Conservation (phyloP, 2,329 filamentous ascomycete genomes). For the Fusarium mexicanum region DNA sequence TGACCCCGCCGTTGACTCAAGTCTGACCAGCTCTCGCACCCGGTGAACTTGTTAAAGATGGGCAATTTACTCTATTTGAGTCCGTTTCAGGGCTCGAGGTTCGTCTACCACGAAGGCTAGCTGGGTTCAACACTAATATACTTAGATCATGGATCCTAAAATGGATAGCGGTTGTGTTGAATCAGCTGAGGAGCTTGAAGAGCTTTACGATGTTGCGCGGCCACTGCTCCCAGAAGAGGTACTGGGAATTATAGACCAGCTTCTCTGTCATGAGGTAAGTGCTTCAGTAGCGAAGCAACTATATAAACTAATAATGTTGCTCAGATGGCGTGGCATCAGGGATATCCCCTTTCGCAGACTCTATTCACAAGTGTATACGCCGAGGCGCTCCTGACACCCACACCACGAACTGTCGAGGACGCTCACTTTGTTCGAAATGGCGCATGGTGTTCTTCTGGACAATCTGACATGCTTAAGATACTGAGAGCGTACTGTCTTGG, state of each 20-base stretch:
- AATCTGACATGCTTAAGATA: conserved; percentile 66
- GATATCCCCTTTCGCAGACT: conserved; percentile 95
- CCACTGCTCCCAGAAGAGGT: conserved; percentile 80
- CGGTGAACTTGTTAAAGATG: conserved; percentile 93
- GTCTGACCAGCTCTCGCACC: conserved; percentile 70
- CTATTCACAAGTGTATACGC: conserved; percentile 93
- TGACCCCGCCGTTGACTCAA: conserved; percentile 38
- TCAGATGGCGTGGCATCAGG: conserved; percentile 94
- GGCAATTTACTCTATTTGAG: conserved; percentile 92
- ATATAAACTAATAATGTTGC: conserved; percentile 8
- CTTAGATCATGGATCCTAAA: conserved; percentile 96
- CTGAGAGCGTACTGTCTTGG: conserved; percentile 88
- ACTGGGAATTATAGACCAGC: conserved; percentile 91
- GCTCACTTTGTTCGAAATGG: conserved; percentile 67
- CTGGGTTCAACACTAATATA: background rate
- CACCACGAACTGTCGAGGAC: conserved; percentile 70
- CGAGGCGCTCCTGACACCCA: conserved; percentile 80
- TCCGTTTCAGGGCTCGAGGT: conserved; percentile 87
- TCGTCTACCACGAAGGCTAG: conserved; percentile 22
- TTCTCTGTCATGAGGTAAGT: conserved; percentile 85
- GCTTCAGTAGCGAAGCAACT: background rate
- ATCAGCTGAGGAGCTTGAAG: conserved; percentile 82
- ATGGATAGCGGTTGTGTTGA: conserved; percentile 94
- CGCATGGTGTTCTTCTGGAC: conserved; percentile 40
- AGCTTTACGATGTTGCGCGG: conserved; percentile 78